phyloP scores from a whole-genome alignment of 116 monocot genomes.

The Trichopus zeylanicus region DNA sequence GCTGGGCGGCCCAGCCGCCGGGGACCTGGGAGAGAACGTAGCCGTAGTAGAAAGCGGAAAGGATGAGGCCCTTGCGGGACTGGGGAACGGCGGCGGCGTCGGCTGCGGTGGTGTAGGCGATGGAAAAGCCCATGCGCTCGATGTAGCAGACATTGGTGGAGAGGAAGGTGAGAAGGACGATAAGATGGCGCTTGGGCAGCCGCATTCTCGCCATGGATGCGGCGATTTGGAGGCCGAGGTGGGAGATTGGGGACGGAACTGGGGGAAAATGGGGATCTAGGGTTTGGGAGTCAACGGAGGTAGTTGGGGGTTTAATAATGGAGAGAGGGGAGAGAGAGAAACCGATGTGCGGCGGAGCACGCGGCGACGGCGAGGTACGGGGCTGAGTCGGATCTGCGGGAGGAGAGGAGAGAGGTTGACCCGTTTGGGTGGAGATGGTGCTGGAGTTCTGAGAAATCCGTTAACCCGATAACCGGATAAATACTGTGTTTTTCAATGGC shows the following conservation, averaged over 20 bases:
- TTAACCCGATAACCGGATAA: no score
- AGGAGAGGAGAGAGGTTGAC: no score
- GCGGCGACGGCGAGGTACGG: background rate
- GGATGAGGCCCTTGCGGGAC: constrained; percentile 41
- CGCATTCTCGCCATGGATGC: background rate
- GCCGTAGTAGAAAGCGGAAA: constrained; percentile 45
- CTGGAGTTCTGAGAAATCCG: no score
- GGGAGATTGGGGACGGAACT: no score
- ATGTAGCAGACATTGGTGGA: constrained; percentile 49
- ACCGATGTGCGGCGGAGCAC: background rate
- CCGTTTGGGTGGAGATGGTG: no score
- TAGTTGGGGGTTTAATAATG: background rate
- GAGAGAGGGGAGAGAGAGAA: background rate
- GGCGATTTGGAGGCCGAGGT: background rate
- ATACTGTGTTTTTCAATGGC: no score
- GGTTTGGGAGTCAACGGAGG: background rate
- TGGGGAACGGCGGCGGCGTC: constrained; percentile 32
- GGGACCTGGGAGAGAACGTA: constrained; percentile 46
- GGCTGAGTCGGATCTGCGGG: background rate
- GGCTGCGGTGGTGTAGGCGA: constrained; percentile 45
- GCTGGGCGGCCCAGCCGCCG: constrained; percentile 42
- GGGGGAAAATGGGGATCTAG: background rate
- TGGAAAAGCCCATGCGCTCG: constrained; percentile 50
- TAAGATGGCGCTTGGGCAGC: constrained; percentile 16
- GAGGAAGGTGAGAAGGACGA: constrained; percentile 41